These are phyloP conservation scores for Prunus yedoensis DNA, from an alignment of 331 rosid genomes.

Conservation along the genomic window DNA sequence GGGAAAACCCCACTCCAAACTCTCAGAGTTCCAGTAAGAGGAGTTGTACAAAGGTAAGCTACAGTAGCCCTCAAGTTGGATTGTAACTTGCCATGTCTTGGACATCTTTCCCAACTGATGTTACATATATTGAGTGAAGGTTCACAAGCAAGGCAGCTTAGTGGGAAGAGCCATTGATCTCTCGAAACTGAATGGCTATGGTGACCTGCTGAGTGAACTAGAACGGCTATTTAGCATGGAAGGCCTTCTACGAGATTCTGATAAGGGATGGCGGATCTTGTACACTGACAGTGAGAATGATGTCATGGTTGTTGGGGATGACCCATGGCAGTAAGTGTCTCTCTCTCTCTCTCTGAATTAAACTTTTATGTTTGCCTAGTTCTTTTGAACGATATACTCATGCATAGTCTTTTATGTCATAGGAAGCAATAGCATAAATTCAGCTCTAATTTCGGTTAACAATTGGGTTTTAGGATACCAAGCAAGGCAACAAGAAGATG, in stretches of 20 bases:
- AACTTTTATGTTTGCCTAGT: neutral
- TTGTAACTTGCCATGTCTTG: constrained; percentile 43
- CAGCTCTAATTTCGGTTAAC: neutral
- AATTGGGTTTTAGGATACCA: too few species aligned
- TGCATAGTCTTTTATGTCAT: neutral
- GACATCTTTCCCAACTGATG: constrained; percentile 50
- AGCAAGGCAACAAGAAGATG: too few species aligned
- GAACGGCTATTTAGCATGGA: constrained; percentile 95
- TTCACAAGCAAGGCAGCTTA: constrained; percentile 98
- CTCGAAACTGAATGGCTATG: constrained; percentile 75
- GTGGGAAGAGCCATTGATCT: constrained; percentile 99
- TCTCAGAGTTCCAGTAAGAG: constrained; percentile 64
- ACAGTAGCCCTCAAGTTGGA: constrained; percentile 46
- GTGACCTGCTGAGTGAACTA: constrained; percentile 72
- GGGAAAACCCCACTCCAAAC: constrained; percentile 51
- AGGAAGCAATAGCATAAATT: neutral
- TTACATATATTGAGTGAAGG: constrained; percentile 68
- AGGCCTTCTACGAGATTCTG: constrained; percentile 78
- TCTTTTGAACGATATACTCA: neutral
- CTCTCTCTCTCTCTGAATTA: neutral
- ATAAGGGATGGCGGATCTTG: constrained; percentile 83
- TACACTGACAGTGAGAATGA: constrained; percentile 92
- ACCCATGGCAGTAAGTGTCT: constrained; percentile 86
- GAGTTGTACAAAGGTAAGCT: constrained; percentile 93
- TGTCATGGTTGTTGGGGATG: constrained; percentile 95